Evolutionary conservation across 257 asterid genomes (phyloP), one percentile per base, ranked within the genome.

Genomic region (Solanum neorickii): DNA sequence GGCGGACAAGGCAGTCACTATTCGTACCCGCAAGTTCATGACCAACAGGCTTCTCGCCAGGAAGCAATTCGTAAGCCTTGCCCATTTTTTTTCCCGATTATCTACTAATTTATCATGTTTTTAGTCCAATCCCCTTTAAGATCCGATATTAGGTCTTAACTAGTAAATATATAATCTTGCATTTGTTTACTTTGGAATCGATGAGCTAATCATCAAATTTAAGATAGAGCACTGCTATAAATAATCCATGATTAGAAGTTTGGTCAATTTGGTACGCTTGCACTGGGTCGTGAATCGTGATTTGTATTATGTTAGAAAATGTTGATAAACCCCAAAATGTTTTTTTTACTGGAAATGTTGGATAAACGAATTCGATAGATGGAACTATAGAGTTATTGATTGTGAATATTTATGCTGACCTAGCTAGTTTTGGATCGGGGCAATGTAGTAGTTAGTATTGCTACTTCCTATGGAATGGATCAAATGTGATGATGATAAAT

Each of bases 1-100:
- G 88, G 86, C 88, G 49, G 88, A 87, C 82, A 87, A 87, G 84
- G 86, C 86, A 27, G 88, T 87, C 41, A 87, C 88, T 41, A 87
- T 87, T 25, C 86, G 86, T 29, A 87, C 88, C 37, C 88, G 88
- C 16, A 87, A 87, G 88, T 87, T 87, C 88, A 87, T 87, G 88
- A 87, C 88, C 49, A 87, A 87, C 74, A 82, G 89, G 4, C 89
- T 82, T 83, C 89, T 87, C 73, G 29, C 86, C 66, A 68, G 89
- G 73, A 87, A 87, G 74, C 89, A 87, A 83, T 87, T 87, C 31
- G 87, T 82, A 87, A 78, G 86, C 5, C 25, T 47, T 75, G 18
- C 16, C 23, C 14, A 42, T 46, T 4, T 25, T 44, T 76, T 76
- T 77, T 25, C 3, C 2, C 21, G 83, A 15, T 41, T 41, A n/a